Base-by-base conservation (phyloP, 352 stramenopile species). In the Phytophthora fragariaefolia region DNA sequence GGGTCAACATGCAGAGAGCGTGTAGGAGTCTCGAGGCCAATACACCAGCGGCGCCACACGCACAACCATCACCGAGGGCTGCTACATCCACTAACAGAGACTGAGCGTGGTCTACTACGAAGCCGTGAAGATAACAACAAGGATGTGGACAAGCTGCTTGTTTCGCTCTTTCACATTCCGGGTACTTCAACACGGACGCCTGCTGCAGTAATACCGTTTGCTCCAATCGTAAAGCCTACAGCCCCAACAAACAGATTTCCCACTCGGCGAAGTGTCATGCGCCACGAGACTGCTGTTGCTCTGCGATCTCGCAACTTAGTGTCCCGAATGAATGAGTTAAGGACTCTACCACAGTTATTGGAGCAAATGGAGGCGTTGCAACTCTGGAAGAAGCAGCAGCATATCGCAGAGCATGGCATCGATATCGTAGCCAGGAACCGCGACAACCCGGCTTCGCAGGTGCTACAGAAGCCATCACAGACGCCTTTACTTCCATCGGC, bases 401-500 rank as follows among this genome's bases (percentile, higher is more conserved):
- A 71, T 17, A 76, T 85, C 22, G 23, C 51, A 18, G 65, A 73
- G 34, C 74, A 92, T 46, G 83, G 83, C 7, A 62, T 79, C 27
- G 59, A 92, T 47, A 70, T 89, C 1, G 69, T 92, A 18, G 55
- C 57, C 9, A 78, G 76, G 36, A 92, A 92, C 65, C 80, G 82
- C 20, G 50, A 54, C 6, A 77, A 80, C 20, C 60, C 66, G 9
- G 66, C 52, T 7, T 43, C 70, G n/a, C 63, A 74, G 6, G 54
- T 83, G 32, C 55, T 90, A 4, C 78, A 90, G 34, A 79, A 79
- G 12, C 76, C 81, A 6, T 66, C 74, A 3, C 67, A 81, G 23
- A 90, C 83, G n/a, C 75, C 83, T 0, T 26, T 90, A 15, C 85
- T 87, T 32, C 83, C 80, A 13, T 92, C 81, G 2, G 55, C 70